Conservation (phyloP, 306 rosid genomes). For the Canavalia gladiata region DNA sequence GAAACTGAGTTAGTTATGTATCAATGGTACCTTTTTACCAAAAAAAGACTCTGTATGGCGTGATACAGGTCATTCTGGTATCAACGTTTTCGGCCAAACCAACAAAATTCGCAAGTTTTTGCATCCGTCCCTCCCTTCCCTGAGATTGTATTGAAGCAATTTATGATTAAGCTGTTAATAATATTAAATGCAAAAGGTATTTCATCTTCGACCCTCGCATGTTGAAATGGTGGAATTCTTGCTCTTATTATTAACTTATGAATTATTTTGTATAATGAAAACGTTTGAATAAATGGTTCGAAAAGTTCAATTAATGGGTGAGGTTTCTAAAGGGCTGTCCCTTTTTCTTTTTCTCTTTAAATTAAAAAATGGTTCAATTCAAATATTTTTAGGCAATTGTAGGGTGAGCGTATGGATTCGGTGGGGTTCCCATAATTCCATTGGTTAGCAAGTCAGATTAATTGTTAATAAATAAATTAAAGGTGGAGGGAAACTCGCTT, state of each 20-base stretch:
- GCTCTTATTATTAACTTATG: background rate
- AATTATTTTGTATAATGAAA: background rate
- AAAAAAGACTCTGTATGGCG: constrained; percentile 3
- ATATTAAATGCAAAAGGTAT: background rate
- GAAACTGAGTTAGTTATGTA: constrained; percentile 6
- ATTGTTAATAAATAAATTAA: background rate
- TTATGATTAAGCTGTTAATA: background rate
- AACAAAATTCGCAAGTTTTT: background rate
- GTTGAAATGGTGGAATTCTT: background rate
- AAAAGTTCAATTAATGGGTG: background rate
- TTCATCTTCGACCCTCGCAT: background rate
- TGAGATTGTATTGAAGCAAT: background rate
- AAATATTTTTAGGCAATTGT: constrained; percentile 6
- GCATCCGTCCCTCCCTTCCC: background rate
- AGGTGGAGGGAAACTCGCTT: background rate
- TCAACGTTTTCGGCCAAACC: background rate
- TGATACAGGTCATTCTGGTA: constrained; percentile 12
- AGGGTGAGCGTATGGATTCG: background rate
- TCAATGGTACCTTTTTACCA: background rate
- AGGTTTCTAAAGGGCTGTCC: background rate
- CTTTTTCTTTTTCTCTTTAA: background rate
- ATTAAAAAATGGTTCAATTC: background rate
- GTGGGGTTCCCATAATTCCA: constrained; percentile 1
- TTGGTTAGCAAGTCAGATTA: constrained; percentile 25
- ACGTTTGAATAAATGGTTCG: background rate